Conservation (phyloP, 495 filamentous ascomycete species). For the Articulospora tetracladia region DNA sequence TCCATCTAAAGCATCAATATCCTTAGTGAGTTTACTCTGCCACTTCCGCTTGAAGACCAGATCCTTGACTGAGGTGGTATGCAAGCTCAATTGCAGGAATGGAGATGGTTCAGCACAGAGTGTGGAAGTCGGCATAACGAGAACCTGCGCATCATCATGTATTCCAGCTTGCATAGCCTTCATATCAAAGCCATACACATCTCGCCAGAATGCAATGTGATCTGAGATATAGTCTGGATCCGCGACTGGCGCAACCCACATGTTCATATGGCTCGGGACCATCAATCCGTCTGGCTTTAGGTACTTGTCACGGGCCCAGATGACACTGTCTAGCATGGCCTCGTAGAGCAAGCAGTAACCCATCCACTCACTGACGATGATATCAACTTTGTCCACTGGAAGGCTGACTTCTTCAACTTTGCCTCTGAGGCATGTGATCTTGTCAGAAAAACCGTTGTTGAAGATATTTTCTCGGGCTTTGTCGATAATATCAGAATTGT, state of each 20-base stretch:
- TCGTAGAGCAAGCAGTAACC: constrained; percentile 98
- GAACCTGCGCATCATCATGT: constrained; percentile 57
- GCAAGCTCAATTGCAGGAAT: constrained; percentile 54
- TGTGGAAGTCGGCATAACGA: constrained; percentile 37
- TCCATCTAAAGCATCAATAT: constrained; percentile 62
- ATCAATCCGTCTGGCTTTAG: constrained; percentile 80
- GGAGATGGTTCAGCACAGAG: constrained; percentile 44
- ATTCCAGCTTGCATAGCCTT: constrained; percentile 67
- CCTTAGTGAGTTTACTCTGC: constrained; percentile 45
- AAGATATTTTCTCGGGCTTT: constrained; percentile 91
- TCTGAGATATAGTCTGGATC: constrained; percentile 89
- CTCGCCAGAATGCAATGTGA: constrained; percentile 93
- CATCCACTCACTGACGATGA: constrained; percentile 99
- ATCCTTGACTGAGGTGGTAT: constrained; percentile 52
- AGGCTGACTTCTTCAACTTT: constrained; percentile 94
- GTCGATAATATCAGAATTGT: constrained; percentile 95
- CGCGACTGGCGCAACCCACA: constrained; percentile 84
- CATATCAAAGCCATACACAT: constrained; percentile 98
- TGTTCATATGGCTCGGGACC: constrained; percentile 84
- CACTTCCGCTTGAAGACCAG: constrained; percentile 55
- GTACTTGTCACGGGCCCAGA: constrained; percentile 91
- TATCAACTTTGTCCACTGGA: constrained; percentile 88
- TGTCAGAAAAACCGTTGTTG: constrained; percentile 74
- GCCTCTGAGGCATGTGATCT: constrained; percentile 88
- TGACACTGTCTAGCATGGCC: constrained; percentile 94